Evolutionary conservation across 345 rosid genomes (phyloP).

Genomic region (Psidium guajava): DNA sequence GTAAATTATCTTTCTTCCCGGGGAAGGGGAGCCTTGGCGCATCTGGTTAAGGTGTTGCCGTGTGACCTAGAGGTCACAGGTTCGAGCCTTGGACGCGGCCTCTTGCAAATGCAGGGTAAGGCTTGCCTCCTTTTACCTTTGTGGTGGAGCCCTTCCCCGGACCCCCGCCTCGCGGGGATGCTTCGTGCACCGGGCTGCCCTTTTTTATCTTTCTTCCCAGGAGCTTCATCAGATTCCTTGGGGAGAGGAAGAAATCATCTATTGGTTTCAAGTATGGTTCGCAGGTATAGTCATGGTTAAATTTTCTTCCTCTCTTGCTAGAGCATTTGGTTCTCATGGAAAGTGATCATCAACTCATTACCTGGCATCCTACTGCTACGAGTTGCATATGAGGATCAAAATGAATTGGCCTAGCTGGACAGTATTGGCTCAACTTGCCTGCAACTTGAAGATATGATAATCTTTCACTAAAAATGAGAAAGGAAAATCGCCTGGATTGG

Average conservation of each 20-base stretch:
- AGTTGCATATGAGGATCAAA: not conserved
- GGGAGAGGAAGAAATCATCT: constrained; percentile 61
- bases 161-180: too few relatives aligned
- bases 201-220: constrained; percentile 26
- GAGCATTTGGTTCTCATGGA: not conserved
- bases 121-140: too few relatives aligned
- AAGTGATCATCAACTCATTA: not conserved
- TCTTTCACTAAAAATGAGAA: not conserved
- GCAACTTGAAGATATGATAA: not conserved
- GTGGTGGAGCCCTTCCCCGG: too few relatives aligned
- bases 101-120: too few relatives aligned
- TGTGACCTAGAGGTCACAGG: too few relatives aligned
- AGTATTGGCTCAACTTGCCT: not conserved
- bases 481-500: not conserved
- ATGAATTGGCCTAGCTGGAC: not conserved
- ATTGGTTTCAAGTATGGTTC: constrained; percentile 70
- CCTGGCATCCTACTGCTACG: not conserved
- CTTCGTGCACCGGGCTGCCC: too few relatives aligned
- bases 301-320: not conserved
- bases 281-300: constrained; percentile 39
- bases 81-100: too few relatives aligned
- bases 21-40: too few relatives aligned
- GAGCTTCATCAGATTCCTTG: constrained; percentile 79
- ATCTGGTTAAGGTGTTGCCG: too few relatives aligned
- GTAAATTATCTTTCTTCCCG: constrained; percentile 9